These are phyloP conservation scores for Dictyostelium citrinum DNA, from an alignment of 78 protist genomes.

Conservation along the genomic window DNA sequence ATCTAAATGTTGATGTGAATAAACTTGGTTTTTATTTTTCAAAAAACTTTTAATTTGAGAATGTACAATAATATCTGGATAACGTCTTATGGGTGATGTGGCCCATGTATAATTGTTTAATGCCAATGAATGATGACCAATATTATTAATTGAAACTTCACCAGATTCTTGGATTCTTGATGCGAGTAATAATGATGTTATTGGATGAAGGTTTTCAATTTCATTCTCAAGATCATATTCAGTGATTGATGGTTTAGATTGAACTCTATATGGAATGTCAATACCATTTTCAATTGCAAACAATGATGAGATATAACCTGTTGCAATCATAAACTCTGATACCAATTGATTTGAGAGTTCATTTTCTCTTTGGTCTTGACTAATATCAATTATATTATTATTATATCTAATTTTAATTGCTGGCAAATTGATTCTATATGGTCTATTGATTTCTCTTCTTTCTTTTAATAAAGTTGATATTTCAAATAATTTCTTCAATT, in stretches of 20 bases:
- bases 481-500: neutral
- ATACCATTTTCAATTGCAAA: neutral
- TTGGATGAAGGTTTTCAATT: slow-evolving; percentile 14
- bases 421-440: neutral
- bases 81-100: slow-evolving; percentile 87
- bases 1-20: neutral
- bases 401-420: neutral
- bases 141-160: neutral
- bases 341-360: slow-evolving; percentile 2
- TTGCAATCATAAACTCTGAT: slow-evolving; percentile 29
- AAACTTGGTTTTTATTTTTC: neutral
- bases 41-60: slow-evolving; percentile 25
- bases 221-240: neutral
- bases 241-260: neutral
- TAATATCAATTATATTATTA: neutral
- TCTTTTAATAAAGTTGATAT: neutral
- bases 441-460: neutral
- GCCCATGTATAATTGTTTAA: slow-evolving; percentile 94
- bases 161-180: neutral
- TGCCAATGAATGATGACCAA: slow-evolving; percentile 80
- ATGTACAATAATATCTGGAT: slow-evolving; percentile 73
- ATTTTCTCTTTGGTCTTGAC: neutral
- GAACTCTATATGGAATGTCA: slow-evolving; percentile 20
- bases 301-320: slow-evolving; percentile 13
- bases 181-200: neutral